Base-by-base conservation (phyloP, 768 basidiomycete genomes). In the Tylopilus plumbeoviolaceoides region DNA sequence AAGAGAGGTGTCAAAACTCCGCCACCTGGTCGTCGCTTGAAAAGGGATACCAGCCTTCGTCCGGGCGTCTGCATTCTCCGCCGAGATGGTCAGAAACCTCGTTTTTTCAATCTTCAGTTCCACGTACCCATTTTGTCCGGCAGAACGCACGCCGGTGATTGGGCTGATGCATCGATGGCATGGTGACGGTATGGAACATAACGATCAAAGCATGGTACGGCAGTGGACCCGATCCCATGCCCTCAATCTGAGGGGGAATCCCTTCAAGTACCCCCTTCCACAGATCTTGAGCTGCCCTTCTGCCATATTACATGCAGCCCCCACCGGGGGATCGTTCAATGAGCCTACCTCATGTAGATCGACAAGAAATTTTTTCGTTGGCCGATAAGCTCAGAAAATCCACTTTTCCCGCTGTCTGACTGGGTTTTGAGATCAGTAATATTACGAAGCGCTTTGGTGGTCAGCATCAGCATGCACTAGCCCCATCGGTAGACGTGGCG, bases 391-490 rank as follows among this genome's bases (percentile, higher is more conserved):
- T 28, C 28, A 42, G 8, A 43, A 54, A 49, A 44, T 10, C 9
- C 14, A 36, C 11, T 20, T 21, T 14, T 39, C 7, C 12, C 27
- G 15, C 20, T 54, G 42, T 35, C 42, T 20, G 56, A 50, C 20
- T 33, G 31, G 40, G 8, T 45, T 44, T 41, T 17, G 27, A 18
- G 15, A 18, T 18, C 8, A 40, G 20, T 30, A 17, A 33, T 30
- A 23, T 14, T 21, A 15, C n/a, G 27, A 28, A 41, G 39, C n/a
- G 18, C 27, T 10, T 36, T 40, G 28, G 25, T 15, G 28, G 43
- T 43, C 23, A n/a, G 6, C 50, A 38, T 59, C 48, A 54, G 53
- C 54, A 62, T 17, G 51, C 40, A 23, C 43, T 31, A 5, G 10
- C 30, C 39, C 44, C 48, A 44, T 17, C 17, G 27, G 12, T 20